Percentiles rank a stretch among this genome's conserved stretches.
phyloP scores from a whole-genome alignment of 2,329 filamentous ascomycete species.

The Berkeleyomyces rouxiae region DNA sequence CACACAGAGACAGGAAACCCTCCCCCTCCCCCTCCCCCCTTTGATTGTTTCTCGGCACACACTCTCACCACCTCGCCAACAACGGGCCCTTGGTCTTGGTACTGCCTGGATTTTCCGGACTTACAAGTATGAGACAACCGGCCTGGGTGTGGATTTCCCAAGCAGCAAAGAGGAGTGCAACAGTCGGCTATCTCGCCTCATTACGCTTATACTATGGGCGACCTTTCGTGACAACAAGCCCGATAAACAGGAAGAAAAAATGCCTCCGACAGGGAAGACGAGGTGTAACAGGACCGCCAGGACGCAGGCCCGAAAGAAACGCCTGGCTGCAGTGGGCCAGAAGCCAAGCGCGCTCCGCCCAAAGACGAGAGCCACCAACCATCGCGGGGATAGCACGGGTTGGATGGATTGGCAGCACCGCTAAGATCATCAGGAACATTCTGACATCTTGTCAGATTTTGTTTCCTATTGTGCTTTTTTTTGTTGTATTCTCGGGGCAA shows the following conservation, averaged over 20 bases:
- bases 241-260: not conserved
- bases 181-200: not conserved
- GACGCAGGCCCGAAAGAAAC: not conserved
- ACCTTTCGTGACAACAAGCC: too few relatives aligned
- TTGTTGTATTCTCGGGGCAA: not conserved
- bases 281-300: not conserved
- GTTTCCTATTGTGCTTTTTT: not conserved
- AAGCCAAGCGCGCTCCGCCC: too few relatives aligned
- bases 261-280: not conserved
- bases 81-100: not conserved
- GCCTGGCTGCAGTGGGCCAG: not conserved
- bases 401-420: too few relatives aligned
- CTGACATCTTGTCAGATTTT: not conserved
- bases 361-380: too few relatives aligned
- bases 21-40: not conserved
- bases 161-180: not conserved
- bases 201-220: not conserved
- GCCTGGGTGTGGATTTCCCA: not conserved
- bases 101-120: not conserved
- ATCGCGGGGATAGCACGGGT: too few relatives aligned
- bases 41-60: not conserved
- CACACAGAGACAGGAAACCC: not conserved
- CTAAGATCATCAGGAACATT: not conserved
- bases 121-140: not conserved
- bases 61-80: too few relatives aligned